phyloP scores from a whole-genome alignment of 257 asterid genomes.

The Capsicum baccatum region DNA sequence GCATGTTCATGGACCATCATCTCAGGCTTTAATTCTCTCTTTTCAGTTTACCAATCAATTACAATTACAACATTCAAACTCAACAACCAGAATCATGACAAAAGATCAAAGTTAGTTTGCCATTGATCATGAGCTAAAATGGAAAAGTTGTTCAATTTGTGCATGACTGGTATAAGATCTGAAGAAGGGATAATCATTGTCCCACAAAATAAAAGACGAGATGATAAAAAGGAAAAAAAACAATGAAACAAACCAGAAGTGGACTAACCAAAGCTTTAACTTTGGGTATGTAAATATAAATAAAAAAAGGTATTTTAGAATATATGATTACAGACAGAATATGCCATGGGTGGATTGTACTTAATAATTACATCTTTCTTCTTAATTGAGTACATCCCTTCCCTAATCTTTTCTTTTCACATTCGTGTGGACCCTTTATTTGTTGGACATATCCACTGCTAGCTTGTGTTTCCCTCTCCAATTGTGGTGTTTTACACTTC shows the following conservation, averaged over 20 bases:
- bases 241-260: conserved; percentile 20
- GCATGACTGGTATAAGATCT: conserved; percentile 21
- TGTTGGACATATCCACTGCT: not conserved
- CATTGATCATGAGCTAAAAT: conserved; percentile 24
- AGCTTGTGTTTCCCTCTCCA: not conserved
- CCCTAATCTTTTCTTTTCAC: conserved; percentile 33
- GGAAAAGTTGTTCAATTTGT: conserved; percentile 28
- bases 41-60: conserved; percentile 24
- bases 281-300: conserved; percentile 35
- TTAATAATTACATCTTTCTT: conserved; percentile 21
- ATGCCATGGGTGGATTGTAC: conserved; percentile 26
- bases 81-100: conserved; percentile 10
- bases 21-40: conserved; percentile 23
- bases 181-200: conserved; percentile 32
- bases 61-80: conserved; percentile 19
- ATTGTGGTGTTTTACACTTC: not conserved
- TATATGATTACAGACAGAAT: conserved; percentile 38
- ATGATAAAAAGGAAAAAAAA: conserved; percentile 29
- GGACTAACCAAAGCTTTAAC: conserved; percentile 41
- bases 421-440: conserved; percentile 42
- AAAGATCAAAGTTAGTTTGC: conserved; percentile 15
- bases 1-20: conserved; percentile 5
- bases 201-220: conserved; percentile 29
- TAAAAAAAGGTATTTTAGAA: conserved; percentile 31
- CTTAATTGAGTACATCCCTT: conserved; percentile 21